These are phyloP conservation scores for Chaetomiaceae sp. DNA, from an alignment of 2,329 filamentous ascomycete species.

Conservation along the genomic window DNA sequence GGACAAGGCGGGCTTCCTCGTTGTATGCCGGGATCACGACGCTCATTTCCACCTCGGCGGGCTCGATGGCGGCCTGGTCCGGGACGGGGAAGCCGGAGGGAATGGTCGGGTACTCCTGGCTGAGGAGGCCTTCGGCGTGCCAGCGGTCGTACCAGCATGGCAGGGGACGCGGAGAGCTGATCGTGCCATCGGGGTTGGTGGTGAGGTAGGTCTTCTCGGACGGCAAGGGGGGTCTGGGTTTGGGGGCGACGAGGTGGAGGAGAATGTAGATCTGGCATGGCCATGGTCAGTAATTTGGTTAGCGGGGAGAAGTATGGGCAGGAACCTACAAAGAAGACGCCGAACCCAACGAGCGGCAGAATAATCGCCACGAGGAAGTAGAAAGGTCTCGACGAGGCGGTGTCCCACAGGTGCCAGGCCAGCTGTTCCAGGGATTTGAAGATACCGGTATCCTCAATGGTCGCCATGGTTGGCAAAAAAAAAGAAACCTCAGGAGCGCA, in stretches of 20 bases:
- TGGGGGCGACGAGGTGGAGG: slow-evolving; percentile 72
- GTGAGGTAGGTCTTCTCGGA: slow-evolving; percentile 87
- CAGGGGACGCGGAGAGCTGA: slow-evolving; percentile 47
- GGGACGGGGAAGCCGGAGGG: slow-evolving; percentile 37
- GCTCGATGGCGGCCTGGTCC: slow-evolving; percentile 59
- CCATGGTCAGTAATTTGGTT: background rate
- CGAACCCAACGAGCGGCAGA: slow-evolving; percentile 32
- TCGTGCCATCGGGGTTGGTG: slow-evolving; percentile 59
- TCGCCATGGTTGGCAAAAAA: slow-evolving; percentile 12
- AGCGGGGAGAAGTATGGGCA: background rate
- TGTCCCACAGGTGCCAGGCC: slow-evolving; percentile 34
- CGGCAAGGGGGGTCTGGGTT: slow-evolving; percentile 65
- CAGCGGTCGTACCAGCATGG: slow-evolving; percentile 86
- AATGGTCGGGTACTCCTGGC: slow-evolving; percentile 35
- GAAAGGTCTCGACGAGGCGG: slow-evolving; percentile 37
- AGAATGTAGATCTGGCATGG: slow-evolving; percentile 49
- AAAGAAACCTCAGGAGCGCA: background rate
- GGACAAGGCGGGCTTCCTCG: slow-evolving; percentile 75
- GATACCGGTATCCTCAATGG: slow-evolving; percentile 16
- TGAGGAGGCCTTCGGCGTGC: slow-evolving; percentile 56
- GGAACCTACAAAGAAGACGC: slow-evolving; percentile 38
- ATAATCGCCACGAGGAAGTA: slow-evolving; percentile 37
- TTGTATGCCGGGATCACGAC: slow-evolving; percentile 96
- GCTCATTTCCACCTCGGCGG: slow-evolving; percentile 78
- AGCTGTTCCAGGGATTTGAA: slow-evolving; percentile 34